Conservation (phyloP, 371 early-diverging fungal species). For the Rhizopus delemar region DNA sequence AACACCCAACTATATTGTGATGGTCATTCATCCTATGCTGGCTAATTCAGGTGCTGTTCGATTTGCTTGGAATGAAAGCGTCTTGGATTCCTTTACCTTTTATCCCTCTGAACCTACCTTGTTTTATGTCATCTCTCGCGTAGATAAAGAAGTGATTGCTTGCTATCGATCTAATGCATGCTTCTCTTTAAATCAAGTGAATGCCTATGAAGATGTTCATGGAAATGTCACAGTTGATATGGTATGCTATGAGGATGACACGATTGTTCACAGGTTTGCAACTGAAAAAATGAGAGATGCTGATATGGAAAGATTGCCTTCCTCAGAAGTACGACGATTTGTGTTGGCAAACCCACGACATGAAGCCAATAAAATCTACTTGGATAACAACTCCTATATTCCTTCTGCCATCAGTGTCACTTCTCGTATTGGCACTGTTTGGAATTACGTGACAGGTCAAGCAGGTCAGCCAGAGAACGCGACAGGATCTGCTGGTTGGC, state of each 20-base stretch:
- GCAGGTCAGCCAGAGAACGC: conserved; percentile 10
- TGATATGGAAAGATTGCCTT: conserved; percentile 37
- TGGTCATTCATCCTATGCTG: conserved; percentile 57
- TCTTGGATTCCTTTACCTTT: conserved; percentile 68
- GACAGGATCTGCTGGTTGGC: conserved; percentile 22
- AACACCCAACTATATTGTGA: conserved; percentile 69
- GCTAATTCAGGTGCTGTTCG: conserved; percentile 61
- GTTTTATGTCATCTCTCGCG: conserved; percentile 71
- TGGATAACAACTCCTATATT: conserved; percentile 32
- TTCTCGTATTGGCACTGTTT: conserved; percentile 28
- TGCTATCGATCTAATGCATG: conserved; percentile 64
- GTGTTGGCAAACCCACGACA: conserved; percentile 55
- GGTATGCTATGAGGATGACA: conserved; percentile 63
- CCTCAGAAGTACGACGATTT: conserved; percentile 66
- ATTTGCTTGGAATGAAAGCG: conserved; percentile 67
- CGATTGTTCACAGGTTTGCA: conserved; percentile 58
- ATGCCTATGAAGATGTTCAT: conserved; percentile 68
- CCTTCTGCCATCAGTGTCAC: conserved; percentile 31
- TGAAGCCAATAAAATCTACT: conserved; percentile 47
- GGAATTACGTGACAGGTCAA: conserved; percentile 14
- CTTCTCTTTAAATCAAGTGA: conserved; percentile 72
- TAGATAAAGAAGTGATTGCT: conserved; percentile 61
- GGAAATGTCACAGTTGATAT: conserved; percentile 66
- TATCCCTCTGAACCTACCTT: conserved; percentile 53
- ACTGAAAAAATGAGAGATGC: conserved; percentile 57